Evolutionary conservation across 2,329 filamentous ascomycete genomes (phyloP).

Genomic region (Chalaropsis thielavioides): DNA sequence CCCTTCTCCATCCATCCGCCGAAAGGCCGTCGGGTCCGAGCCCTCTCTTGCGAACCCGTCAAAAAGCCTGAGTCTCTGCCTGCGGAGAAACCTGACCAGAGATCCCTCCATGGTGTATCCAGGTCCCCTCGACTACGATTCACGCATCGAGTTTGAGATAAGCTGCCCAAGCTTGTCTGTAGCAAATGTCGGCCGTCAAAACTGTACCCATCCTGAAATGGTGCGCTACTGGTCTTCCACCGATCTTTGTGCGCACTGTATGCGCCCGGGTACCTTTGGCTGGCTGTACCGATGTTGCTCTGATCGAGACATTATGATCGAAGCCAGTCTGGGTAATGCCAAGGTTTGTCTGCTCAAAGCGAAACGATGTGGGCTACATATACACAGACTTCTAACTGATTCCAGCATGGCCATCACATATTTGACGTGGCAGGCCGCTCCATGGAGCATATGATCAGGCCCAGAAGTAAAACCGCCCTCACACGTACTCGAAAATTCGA

Average conservation of each 20-base stretch:
- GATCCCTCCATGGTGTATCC: slow-evolving; percentile 5
- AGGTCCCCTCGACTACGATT: neutral
- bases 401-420: slow-evolving; percentile 20
- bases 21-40: neutral
- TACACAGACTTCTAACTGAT: slow-evolving; percentile 10
- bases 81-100: slow-evolving; percentile 1
- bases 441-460: slow-evolving; percentile 25
- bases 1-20: neutral
- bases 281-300: slow-evolving; percentile 64
- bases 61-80: neutral
- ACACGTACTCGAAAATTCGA: slow-evolving; percentile 30
- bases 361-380: neutral
- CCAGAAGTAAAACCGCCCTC: slow-evolving; percentile 29
- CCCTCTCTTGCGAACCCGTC: neutral
- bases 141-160: neutral
- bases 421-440: slow-evolving; percentile 27
- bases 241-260: slow-evolving; percentile 30
- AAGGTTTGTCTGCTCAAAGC: slow-evolving; percentile 19
- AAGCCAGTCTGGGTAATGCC: slow-evolving; percentile 21
- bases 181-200: neutral
- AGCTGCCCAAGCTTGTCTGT: neutral
- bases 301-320: slow-evolving; percentile 37
- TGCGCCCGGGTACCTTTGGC: slow-evolving; percentile 40
- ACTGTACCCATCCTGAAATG: slow-evolving; percentile 3
- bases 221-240: slow-evolving; percentile 9